phyloP scores from a whole-genome alignment of 371 early-diverging fungal species.

The Mucor mucedo region DNA sequence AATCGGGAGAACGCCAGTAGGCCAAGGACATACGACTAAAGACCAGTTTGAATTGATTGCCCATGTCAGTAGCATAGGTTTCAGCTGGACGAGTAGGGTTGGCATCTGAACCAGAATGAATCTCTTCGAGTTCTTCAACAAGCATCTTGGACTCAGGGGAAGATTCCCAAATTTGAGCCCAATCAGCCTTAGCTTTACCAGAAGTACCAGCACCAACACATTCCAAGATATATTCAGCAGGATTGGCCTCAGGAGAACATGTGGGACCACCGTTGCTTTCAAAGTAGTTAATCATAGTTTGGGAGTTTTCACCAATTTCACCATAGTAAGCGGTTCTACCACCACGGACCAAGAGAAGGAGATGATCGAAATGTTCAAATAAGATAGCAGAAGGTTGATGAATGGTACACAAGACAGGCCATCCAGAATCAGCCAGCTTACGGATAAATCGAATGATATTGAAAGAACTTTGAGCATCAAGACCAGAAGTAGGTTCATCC shows the following conservation, averaged over 20 bases:
- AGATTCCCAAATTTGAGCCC: constrained; percentile 65
- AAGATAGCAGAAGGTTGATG: constrained; percentile 86
- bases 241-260: constrained; percentile 66
- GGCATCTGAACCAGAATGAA: constrained; percentile 30
- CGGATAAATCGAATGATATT: constrained; percentile 78
- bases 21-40: constrained; percentile 63
- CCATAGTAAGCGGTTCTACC: constrained; percentile 86
- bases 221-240: constrained; percentile 78
- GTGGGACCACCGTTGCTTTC: constrained; percentile 65
- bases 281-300: constrained; percentile 65
- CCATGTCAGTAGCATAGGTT: constrained; percentile 37
- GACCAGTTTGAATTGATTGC: constrained; percentile 58
- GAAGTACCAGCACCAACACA: constrained; percentile 66
- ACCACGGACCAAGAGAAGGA: constrained; percentile 80
- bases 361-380: constrained; percentile 81
- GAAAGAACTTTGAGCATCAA: constrained; percentile 70
- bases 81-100: constrained; percentile 28
- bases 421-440: constrained; percentile 70
- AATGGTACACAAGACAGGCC: constrained; percentile 78
- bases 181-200: constrained; percentile 62
- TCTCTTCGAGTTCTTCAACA: constrained; percentile 41
- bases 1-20: constrained; percentile 70
- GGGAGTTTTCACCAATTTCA: constrained; percentile 64
- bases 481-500: constrained; percentile 88
- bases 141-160: constrained; percentile 51